Evolutionary conservation across 1,284 basidiomycete genomes (phyloP), one percentile per base, ranked within the genome.

Genomic region (Cryptococcus maquisensis): DNA sequence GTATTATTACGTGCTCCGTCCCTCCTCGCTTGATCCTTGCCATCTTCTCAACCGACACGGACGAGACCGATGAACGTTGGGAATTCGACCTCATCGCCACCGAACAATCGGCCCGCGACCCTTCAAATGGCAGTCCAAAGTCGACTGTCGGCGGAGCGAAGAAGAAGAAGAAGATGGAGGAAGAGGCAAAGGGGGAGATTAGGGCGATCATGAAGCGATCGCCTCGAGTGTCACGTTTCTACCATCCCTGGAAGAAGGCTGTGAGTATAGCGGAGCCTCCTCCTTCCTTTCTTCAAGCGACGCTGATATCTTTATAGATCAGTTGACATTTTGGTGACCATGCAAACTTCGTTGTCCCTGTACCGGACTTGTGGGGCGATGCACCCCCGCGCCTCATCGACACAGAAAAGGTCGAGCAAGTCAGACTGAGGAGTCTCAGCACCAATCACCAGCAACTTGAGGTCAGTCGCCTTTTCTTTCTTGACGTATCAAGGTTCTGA

Each of bases 191-290:
- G 75, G 89, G 88, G 26, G 95, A 99, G 81, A 98, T 98, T 64
- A 86, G 95, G 23, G 91, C 90, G 48, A 98, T 98, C 70, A 84
- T 98, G 73, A 96, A 98, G 79, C 96, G 77, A 98, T 99, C 71
- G 93, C 96, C 41, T 91, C 91, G 46, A 89, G 86, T 65, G 91
- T 94, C 61, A 97, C 95, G 15, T 98, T 97, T 77, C 79, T 98
- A 51, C 95, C 95, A 0, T 87, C 94, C 54, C 87, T 98, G 47
- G 88, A 96, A 63, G 92, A 97, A 74, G 87, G 90, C 26, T 98
- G 93, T 67, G 84, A 86, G 72, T 93, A 15, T 21, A 26, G 10
- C 2, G 47, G 10, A 6, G 10, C 10, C 4, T 5, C 3, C 7
- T 6, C 1, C 28, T 32, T 32, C 28, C 1, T 6, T 32, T 6